These are phyloP conservation scores for Malus sieversii DNA, from an alignment of 306 rosid species.

Conservation along the genomic window DNA sequence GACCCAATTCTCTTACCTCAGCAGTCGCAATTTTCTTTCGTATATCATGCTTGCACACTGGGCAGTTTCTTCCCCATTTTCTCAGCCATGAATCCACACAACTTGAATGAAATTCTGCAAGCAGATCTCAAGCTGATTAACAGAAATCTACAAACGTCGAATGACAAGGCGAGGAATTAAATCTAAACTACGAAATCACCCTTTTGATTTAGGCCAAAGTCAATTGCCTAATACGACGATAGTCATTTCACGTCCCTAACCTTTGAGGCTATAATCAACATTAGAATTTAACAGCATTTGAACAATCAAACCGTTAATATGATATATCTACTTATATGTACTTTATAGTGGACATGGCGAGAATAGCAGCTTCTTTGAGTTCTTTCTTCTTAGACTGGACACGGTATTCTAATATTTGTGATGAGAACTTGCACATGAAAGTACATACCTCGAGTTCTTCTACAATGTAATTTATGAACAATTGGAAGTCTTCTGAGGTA, in stretches of 20 bases:
- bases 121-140: constrained; percentile 6
- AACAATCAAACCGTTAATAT: not conserved
- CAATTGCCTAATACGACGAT: not conserved
- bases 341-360: too few relatives aligned
- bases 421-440: not conserved
- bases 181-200: not conserved
- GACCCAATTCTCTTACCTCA: constrained; percentile 20
- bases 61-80: constrained; percentile 36
- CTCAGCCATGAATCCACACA: constrained; percentile 36
- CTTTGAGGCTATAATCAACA: not conserved
- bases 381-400: not conserved
- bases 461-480: not conserved
- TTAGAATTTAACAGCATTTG: not conserved
- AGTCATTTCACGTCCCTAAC: not conserved
- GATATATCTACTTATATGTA: too few relatives aligned
- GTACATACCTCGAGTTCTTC: not conserved
- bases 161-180: not conserved
- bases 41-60: constrained; percentile 36
- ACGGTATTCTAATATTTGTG: not conserved
- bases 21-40: constrained; percentile 11
- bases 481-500: not conserved
- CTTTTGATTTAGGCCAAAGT: not conserved
- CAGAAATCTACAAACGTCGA: not conserved
- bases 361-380: not conserved
- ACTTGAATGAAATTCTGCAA: constrained; percentile 36